Conservation (phyloP, 2,329 filamentous ascomycete species). For the Phialophora tarda region DNA sequence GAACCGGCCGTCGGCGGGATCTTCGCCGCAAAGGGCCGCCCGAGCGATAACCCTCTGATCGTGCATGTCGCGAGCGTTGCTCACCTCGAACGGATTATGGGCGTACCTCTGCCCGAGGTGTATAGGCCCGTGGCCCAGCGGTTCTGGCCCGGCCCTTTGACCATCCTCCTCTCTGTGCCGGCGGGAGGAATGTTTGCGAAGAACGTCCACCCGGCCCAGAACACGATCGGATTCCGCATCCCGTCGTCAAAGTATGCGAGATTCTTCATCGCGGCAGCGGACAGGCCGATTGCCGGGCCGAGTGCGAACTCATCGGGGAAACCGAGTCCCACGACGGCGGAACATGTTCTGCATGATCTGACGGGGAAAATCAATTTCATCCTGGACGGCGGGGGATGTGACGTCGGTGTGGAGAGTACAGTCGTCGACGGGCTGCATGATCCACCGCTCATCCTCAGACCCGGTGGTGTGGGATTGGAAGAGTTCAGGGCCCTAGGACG, state of each 20-base stretch:
- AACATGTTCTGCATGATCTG: constrained; percentile 86
- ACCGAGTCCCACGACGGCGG: constrained; percentile 87
- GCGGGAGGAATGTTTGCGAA: constrained; percentile 69
- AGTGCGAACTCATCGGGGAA: constrained; percentile 94
- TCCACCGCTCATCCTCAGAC: constrained; percentile 81
- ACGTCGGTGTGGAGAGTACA: constrained; percentile 93
- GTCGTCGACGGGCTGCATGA: constrained; percentile 87
- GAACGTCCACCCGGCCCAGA: constrained; percentile 87
- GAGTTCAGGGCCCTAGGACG: constrained; percentile 72
- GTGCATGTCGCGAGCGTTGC: constrained; percentile 67
- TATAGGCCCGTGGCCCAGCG: constrained; percentile 77
- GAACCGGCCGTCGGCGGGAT: constrained; percentile 86
- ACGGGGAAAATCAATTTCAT: constrained; percentile 82
- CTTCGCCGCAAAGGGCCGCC: constrained; percentile 85
- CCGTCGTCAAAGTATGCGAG: constrained; percentile 83
- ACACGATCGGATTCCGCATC: constrained; percentile 89
- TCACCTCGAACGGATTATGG: constrained; percentile 37
- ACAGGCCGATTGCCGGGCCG: constrained; percentile 82
- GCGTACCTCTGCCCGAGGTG: constrained; percentile 66
- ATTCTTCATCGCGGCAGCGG: constrained; percentile 79
- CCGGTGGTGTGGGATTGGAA: constrained; percentile 74
- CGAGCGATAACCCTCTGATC: constrained; percentile 93
- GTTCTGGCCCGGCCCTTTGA: constrained; percentile 96
- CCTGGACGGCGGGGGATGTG: constrained; percentile 83
- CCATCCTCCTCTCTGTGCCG: constrained; percentile 83